Evolutionary conservation across 2,329 filamentous ascomycete genomes (phyloP).

Genomic region (Aspergillus flavus): DNA sequence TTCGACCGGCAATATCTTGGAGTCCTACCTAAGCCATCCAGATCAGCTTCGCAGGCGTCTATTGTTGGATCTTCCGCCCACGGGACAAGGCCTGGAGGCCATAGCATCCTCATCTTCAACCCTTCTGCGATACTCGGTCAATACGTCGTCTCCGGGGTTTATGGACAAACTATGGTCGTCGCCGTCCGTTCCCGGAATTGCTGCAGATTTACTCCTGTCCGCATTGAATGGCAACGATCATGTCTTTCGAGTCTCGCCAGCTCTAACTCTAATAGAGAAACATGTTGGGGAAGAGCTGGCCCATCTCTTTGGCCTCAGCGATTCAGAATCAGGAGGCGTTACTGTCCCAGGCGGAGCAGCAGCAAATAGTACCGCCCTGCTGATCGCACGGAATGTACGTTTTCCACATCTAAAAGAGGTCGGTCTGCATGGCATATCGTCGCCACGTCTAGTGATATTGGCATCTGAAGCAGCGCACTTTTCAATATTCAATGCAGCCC

Average conservation of each 20-base stretch:
- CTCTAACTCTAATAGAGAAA: not conserved
- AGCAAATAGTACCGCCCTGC: not conserved
- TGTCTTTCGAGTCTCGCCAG: not conserved
- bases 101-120: not conserved
- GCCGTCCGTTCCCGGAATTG: not conserved
- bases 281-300: constrained; percentile 1
- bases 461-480: not conserved
- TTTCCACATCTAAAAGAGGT: not conserved
- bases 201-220: not conserved
- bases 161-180: constrained; percentile 3
- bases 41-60: not conserved
- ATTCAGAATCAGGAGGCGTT: not conserved
- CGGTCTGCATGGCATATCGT: not conserved
- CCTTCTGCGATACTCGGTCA: not conserved
- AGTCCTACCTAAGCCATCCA: not conserved
- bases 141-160: not conserved
- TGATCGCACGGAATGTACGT: not conserved
- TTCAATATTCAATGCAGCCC: not conserved
- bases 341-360: not conserved
- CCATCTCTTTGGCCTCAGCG: not conserved
- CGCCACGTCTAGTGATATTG: not conserved
- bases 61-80: not conserved
- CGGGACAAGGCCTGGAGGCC: not conserved
- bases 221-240: not conserved
- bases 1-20: not conserved